Base-by-base conservation (phyloP, 176 grass and related monocot species). In the Eleusine coracana region DNA sequence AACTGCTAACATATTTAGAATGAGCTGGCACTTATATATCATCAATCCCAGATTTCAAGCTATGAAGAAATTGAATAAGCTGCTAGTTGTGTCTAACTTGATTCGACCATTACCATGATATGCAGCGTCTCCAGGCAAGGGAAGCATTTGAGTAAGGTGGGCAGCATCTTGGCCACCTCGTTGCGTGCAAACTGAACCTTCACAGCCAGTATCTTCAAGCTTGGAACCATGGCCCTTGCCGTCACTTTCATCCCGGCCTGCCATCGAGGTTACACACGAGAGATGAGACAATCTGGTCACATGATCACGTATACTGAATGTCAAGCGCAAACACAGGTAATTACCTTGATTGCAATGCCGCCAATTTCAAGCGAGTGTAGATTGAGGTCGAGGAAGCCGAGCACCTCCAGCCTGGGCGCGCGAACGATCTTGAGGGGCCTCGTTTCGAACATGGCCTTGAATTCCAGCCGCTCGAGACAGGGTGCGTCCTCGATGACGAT, bases 61-160 rank as follows among this genome's bases (percentile, higher is more conserved):
- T 46, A 46, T 46, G 44, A 46, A 46, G 44, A 46, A 45, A 46
- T 2, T 11, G 20, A 72, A 72, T 41, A 7, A 71, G 29, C n/a
- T 73, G 31, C 28, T 21, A 54, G 21, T 46, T 2, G 27, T 16
- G 70, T 52, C 27, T 41, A 39, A 73, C 2, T 77, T 45, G 6
- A 41, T 10, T 55, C 28, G 54, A 21, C 16, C 14, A 74, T 55
- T 71, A 82, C 79, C 44, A 27, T 72, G 73, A 88, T 66, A 54
- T 88, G 79, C 29, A 83, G 86, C 5, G 52, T 88, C 66, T 83
- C 45, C 3, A 88, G 74, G 25, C 27, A 13, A 83, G 77, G 82
- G 46, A 80, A 84, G 71, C 82, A 80, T 81, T 58, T 68, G 23
- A 85, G 82, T 76, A 84, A 63, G 36, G 49, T 51, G 12, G 40